Base-by-base conservation (phyloP, 176 grass and related monocot species). In the Stipa capillata region DNA sequence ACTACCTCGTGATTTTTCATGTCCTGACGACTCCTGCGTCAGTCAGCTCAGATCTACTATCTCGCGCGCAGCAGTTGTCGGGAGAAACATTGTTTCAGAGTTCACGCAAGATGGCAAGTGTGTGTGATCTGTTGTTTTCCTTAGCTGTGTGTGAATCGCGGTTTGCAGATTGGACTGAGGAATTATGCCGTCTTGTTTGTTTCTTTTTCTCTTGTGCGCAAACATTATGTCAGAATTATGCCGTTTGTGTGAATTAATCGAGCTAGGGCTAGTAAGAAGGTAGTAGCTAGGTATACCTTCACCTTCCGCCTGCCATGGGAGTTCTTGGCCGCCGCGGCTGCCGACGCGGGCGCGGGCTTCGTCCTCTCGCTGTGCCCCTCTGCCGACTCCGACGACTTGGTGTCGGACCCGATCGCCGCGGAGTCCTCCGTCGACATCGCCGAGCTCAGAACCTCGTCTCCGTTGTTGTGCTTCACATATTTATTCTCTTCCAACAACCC, bases 301-400 rank as follows among this genome's bases (percentile, higher is more conserved):
- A 90, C 87, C 89, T 93, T 99, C 2, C 90, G 77, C 74, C 94
- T 99, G 58, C 85, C 88, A 1, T 93, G 78, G 21, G 88, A 81
- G 54, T 74, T 85, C 87, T 89, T 99, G 32, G 53, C 54, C 13
- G 61, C 35, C 17, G 74, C 37, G 18, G 64, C 18, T 8, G 66
- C 23, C 25, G 85, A 44, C 25, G 73, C 1, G n/a, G n/a, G n/a
- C n/a, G n/a, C n/a, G 16, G 65, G 41, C 65, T 47, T 69, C 65
- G 87, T 90, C 74, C 86, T 80, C 55, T 81, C 84, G 79, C 83
- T 85, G 24, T 89, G 73, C 8, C 43, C 69, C 45, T 86, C 87
- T 15, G 85, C 81, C n/a, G 84, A 85, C 12, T 73, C 17, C 24
- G 89, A 89, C 11, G 83, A 83, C 76, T 85, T 87, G 74, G 72